Evolutionary conservation across 2,329 filamentous ascomycete species (phyloP), one percentile per base, ranked within the genome.

Genomic region (Dothistroma pini): DNA sequence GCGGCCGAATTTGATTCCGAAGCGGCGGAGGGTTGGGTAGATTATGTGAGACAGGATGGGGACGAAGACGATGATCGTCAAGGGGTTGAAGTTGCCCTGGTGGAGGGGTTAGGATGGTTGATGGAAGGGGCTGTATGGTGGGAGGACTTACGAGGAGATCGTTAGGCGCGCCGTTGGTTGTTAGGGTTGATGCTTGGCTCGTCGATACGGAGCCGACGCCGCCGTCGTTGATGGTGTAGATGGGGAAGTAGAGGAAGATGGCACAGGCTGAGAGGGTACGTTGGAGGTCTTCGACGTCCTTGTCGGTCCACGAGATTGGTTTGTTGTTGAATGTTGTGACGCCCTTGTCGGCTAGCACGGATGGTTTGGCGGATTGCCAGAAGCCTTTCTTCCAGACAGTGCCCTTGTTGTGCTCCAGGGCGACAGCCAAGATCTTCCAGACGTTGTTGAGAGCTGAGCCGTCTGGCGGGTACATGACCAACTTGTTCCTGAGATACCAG

Each of bases 221-320:
- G 75, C 65, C 68, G 58, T 69, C 69, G 58, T 69, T 68, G 12
- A 66, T 47, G 35, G 65, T 63, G 62, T 77, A 80, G 29, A 80
- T 72, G 0, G 78, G 78, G 50, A 76, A 79, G 69, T 77, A 79
- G 35, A 76, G 62, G 59, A 90, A 90, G 57, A 90, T 86, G 66
- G 86, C 84, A 78, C 88, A 91, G 21, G 88, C 89, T 71, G 79
- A 68, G 22, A 86, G 71, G 1, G 83, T 83, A 21, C 86, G 85
- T 76, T 86, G 87, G 52, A 91, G 78, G 70, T 91, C 88, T 2
- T 89, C 86, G 44, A 91, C 79, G 65, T 90, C 90, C 67, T 82
- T 80, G 68, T 90, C 86, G 54, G 87, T 82, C 86, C 87, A 91
- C 0, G 79, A 55, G 12, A 68, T 58, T 8, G 64, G 55, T 50